phyloP scores from a whole-genome alignment of 2,329 filamentous ascomycete genomes.

The Colletotrichum filicis region DNA sequence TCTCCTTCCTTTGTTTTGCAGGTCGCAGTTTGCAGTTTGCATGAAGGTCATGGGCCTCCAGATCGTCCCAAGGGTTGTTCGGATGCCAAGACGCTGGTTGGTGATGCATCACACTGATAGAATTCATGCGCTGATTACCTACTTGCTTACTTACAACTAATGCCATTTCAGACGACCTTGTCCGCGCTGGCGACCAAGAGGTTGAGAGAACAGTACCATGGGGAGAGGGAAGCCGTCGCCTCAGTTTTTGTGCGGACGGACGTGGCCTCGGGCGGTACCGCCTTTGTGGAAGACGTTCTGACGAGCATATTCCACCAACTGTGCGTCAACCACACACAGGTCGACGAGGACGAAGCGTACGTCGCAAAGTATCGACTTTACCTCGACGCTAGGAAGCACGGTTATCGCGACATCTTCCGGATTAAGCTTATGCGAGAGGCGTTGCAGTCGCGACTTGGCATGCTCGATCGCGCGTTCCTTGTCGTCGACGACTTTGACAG shows the following conservation, averaged over 20 bases:
- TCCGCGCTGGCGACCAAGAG: background rate
- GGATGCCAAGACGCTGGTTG: slow-evolving; percentile 8
- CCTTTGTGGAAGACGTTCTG: slow-evolving; percentile 1
- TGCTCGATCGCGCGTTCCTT: slow-evolving; percentile 3
- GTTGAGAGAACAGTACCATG: background rate
- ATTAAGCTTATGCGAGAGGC: slow-evolving; percentile 9
- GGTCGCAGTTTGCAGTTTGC: background rate
- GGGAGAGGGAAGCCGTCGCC: background rate
- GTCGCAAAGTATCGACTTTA: slow-evolving; percentile 5
- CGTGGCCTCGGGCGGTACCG: background rate
- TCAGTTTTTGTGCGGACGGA: background rate
- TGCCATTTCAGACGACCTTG: slow-evolving; percentile 2
- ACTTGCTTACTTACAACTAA: background rate
- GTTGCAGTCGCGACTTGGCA: slow-evolving; percentile 3
- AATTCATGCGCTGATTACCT: slow-evolving; percentile 1
- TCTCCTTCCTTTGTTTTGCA: background rate
- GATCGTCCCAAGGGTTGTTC: background rate
- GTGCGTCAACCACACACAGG: background rate
- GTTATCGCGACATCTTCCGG: slow-evolving; percentile 25
- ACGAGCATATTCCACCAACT: slow-evolving; percentile 9
- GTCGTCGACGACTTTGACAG: slow-evolving; percentile 1
- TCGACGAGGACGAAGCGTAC: slow-evolving; percentile 6
- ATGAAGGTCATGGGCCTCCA: background rate
- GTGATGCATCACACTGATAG: background rate
- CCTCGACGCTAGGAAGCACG: slow-evolving; percentile 19